Evolutionary conservation across 1,284 basidiomycete genomes (phyloP).

Genomic region (Gymnopus androsaceus): DNA sequence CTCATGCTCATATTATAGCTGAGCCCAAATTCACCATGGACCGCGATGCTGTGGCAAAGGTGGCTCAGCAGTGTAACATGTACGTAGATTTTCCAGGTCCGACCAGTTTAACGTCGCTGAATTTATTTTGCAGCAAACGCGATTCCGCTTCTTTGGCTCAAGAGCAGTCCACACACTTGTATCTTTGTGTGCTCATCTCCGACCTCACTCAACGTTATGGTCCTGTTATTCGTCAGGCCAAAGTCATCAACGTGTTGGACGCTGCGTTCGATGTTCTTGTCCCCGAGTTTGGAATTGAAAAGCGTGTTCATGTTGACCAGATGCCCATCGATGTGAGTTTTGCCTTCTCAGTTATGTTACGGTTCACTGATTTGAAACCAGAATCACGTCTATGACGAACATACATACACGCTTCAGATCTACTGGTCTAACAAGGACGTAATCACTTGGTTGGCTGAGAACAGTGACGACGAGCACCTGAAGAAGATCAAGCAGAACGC

Average conservation of each 20-base stretch:
- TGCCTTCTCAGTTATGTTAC: too few species aligned
- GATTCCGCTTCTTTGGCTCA: constrained; percentile 90
- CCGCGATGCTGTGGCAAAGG: constrained; percentile 94
- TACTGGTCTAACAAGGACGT: constrained; percentile 93
- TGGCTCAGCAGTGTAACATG: constrained; percentile 98
- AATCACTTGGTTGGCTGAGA: constrained; percentile 91
- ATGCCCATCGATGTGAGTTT: constrained; percentile 90
- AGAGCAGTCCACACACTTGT: constrained; percentile 95
- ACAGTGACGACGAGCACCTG: constrained; percentile 91
- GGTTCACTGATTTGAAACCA: constrained; percentile 36
- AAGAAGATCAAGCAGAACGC: constrained; percentile 89
- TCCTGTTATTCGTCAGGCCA: constrained; percentile 90
- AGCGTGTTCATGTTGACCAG: constrained; percentile 97
- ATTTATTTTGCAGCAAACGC: constrained; percentile 64
- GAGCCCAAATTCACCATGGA: constrained; percentile 96
- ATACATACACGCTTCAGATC: constrained; percentile 84
- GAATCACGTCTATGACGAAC: constrained; percentile 95
- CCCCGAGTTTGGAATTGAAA: constrained; percentile 96
- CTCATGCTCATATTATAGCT: constrained; percentile 29
- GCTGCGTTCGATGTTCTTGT: constrained; percentile 94
- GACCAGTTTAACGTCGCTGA: neutral
- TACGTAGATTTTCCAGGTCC: constrained; percentile 36
- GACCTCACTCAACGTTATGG: constrained; percentile 94
- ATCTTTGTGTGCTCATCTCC: constrained; percentile 90
- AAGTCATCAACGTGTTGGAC: constrained; percentile 92